Evolutionary conservation across 495 filamentous ascomycete species (phyloP).

Genomic region (Tuber magnatum): DNA sequence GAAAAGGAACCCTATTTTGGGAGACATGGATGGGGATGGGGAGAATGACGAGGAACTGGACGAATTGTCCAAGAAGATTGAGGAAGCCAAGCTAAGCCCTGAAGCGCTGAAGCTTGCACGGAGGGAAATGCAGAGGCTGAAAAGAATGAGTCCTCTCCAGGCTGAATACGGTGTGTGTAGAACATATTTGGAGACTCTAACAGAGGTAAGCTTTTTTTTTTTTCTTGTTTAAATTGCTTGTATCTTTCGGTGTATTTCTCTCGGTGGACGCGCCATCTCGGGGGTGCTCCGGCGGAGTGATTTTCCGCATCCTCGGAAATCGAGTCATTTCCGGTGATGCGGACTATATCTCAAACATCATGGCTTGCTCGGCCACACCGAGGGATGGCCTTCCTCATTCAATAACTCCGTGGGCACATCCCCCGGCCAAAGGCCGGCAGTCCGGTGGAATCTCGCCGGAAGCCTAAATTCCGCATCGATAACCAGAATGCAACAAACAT

Average conservation of each 20-base stretch:
- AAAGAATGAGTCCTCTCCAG: slow-evolving; percentile 90
- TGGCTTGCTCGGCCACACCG: background rate
- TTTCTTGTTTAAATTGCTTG: background rate
- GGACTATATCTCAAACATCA: background rate
- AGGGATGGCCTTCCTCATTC: background rate
- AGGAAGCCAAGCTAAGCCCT: slow-evolving; percentile 66
- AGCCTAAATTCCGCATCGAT: background rate
- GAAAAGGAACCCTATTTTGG: slow-evolving; percentile 42
- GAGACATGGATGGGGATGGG: slow-evolving; percentile 57
- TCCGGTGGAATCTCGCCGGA: background rate
- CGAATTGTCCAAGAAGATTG: slow-evolving; percentile 78
- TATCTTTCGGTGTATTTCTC: background rate
- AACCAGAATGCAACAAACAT: background rate
- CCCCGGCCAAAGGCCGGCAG: background rate
- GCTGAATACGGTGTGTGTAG: slow-evolving; percentile 90
- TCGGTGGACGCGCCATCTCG: background rate
- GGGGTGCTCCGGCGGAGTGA: background rate
- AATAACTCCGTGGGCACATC: background rate
- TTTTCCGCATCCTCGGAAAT: background rate
- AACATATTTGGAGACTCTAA: slow-evolving; percentile 90
- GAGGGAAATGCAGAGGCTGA: slow-evolving; percentile 77
- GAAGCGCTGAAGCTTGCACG: slow-evolving; percentile 70
- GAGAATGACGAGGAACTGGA: slow-evolving; percentile 81
- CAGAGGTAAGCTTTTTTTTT: slow-evolving; percentile 50
- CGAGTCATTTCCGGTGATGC: slow-evolving; percentile 16